A percentile compares a stretch with the other conserved stretches of the same genome.
phyloP scores from a whole-genome alignment of 768 basidiomycete genomes.

The Grammothele lineata region DNA sequence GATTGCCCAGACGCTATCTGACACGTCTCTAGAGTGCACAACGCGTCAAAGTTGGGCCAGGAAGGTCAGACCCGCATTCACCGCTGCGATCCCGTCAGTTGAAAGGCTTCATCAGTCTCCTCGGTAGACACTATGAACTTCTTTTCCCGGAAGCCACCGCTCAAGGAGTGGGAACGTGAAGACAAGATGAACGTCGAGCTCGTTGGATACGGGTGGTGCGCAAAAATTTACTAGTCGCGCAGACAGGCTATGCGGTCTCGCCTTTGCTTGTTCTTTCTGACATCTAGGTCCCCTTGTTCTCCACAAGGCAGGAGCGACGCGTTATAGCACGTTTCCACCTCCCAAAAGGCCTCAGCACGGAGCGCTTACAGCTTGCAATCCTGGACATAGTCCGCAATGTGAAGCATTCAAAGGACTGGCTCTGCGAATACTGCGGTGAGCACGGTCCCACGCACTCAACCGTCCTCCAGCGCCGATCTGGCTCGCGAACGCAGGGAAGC shows the following conservation, averaged over 20 bases:
- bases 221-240: no score
- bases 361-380: background rate
- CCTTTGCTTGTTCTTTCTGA: no score
- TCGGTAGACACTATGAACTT: background rate
- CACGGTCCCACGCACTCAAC: no score
- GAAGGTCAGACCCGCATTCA: no score
- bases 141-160: background rate
- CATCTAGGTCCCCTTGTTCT: no score
- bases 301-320: slow-evolving; percentile 5
- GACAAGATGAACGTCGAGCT: slow-evolving; percentile 12
- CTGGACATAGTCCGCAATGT: slow-evolving; percentile 2
- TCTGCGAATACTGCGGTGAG: slow-evolving; percentile 13
- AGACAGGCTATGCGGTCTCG: no score
- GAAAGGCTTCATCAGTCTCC: background rate
- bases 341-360: slow-evolving; percentile 1
- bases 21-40: no score
- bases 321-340: slow-evolving; percentile 10
- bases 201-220: slow-evolving; percentile 8
- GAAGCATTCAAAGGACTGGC: slow-evolving; percentile 11
- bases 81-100: background rate
- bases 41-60: no score
- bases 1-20: no score
- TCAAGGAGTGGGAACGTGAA: slow-evolving; percentile 2
- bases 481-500: background rate
- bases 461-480: no score